phyloP scores from a whole-genome alignment of 768 basidiomycete species.

The Serendipita indica region DNA sequence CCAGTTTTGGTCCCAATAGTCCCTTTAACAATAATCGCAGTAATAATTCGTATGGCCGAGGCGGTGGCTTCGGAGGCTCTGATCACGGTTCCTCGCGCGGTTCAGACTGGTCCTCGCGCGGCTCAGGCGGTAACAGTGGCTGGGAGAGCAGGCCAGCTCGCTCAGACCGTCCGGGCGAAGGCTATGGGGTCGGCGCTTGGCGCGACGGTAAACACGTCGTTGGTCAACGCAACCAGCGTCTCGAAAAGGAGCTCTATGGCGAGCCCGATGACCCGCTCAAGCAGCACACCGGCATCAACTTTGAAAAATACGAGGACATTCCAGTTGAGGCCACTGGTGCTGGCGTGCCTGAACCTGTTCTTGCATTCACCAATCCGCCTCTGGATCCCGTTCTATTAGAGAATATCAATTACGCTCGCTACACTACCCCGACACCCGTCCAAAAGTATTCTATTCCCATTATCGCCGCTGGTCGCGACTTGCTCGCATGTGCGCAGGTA shows the following conservation, averaged over 20 bases:
- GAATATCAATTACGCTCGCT: constrained; percentile 86
- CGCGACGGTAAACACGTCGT: constrained; percentile 74
- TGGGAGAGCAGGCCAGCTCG: not conserved
- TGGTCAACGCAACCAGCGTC: constrained; percentile 69
- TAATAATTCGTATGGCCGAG: constrained; percentile 21
- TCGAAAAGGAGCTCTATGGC: constrained; percentile 95
- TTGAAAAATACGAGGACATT: constrained; percentile 99
- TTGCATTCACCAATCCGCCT: constrained; percentile 72
- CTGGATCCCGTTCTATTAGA: constrained; percentile 87
- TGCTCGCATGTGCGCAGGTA: constrained; percentile 92
- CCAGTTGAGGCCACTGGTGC: constrained; percentile 97
- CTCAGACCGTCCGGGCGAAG: constrained; percentile 13
- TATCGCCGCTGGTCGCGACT: constrained; percentile 64
- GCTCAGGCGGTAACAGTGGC: constrained; percentile 1
- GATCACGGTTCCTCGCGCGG: constrained; percentile 29
- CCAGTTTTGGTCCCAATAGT: constrained; percentile 55
- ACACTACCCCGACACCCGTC: constrained; percentile 91
- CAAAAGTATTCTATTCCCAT: constrained; percentile 99
- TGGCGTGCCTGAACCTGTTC: constrained; percentile 91
- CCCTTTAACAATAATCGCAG: constrained; percentile 25
- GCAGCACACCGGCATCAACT: constrained; percentile 96
- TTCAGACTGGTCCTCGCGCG: constrained; percentile 29
- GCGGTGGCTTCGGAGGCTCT: constrained; percentile 24
- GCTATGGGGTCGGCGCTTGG: constrained; percentile 55
- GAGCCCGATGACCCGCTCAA: constrained; percentile 72